These are phyloP conservation scores for Mucuna pruriens DNA, from an alignment of 306 rosid genomes.

Conservation along the genomic window DNA sequence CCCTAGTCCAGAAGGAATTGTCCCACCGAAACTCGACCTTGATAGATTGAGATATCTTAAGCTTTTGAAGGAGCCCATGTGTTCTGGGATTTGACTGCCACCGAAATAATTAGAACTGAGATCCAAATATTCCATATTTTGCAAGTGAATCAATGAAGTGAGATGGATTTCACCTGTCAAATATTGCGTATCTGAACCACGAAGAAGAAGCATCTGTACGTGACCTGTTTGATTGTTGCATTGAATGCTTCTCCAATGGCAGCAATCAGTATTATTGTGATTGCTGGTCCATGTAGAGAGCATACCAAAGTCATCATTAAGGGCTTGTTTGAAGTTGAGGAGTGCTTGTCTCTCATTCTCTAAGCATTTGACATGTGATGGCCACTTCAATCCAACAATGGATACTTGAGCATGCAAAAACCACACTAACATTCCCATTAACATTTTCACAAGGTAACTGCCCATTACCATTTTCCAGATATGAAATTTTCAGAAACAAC, in stretches of 20 bases:
- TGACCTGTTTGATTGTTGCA: conserved; percentile 32
- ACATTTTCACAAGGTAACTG: too few relatives aligned
- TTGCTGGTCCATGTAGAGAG: conserved; percentile 24
- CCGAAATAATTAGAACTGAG: not conserved
- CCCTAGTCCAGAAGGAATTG: conserved; percentile 14
- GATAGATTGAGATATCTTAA: conserved; percentile 32
- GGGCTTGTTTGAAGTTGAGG: conserved; percentile 10
- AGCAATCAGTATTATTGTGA: conserved; percentile 14
- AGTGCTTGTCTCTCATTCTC: conserved; percentile 30
- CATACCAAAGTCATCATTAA: not conserved
- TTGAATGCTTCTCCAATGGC: conserved; percentile 27
- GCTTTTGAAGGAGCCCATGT: not conserved
- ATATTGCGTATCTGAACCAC: too few relatives aligned
- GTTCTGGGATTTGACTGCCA: not conserved
- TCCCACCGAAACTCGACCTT: fast-evolving
- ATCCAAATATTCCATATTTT: conserved; percentile 6
- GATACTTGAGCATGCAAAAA: too few relatives aligned
- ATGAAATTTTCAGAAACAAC: too few relatives aligned
- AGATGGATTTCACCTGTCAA: conserved; percentile 4
- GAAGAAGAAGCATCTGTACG: not conserved
- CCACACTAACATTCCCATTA: too few relatives aligned
- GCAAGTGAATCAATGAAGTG: not conserved
- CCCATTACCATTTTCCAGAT: too few relatives aligned
- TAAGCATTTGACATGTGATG: not conserved
- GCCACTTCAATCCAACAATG: too few relatives aligned